Conservation (phyloP, 2,329 filamentous ascomycete species). For the Colletotrichum tropicicola region DNA sequence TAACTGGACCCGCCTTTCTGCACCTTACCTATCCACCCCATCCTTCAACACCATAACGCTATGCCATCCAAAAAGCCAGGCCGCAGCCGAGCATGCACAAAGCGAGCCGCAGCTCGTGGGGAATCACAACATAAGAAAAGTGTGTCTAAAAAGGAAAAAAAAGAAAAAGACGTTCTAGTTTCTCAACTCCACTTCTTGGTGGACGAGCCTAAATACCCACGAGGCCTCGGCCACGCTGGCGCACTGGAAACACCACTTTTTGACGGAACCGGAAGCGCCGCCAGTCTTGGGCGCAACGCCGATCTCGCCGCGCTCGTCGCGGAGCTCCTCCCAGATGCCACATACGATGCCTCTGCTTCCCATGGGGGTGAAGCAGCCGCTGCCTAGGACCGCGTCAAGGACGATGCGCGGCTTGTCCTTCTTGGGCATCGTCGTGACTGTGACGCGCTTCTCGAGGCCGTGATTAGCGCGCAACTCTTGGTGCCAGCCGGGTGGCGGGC, state of each 20-base stretch:
- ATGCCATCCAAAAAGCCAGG: conserved; percentile 10
- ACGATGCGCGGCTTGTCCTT: conserved; percentile 69
- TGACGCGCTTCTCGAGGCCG: conserved; percentile 83
- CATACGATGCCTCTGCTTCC: conserved; percentile 88
- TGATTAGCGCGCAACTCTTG: conserved; percentile 68
- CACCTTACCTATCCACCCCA: not conserved
- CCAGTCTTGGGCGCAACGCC: conserved; percentile 62
- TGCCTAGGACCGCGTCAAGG: conserved; percentile 85
- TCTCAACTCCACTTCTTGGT: conserved; percentile 61
- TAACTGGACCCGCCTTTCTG: not conserved
- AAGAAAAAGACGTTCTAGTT: conserved; percentile 33
- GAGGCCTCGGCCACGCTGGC: conserved; percentile 60
- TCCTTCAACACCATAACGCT: conserved; percentile 11
- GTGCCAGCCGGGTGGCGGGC: conserved; percentile 70
- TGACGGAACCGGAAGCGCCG: conserved; percentile 62
- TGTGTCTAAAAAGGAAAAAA: not conserved
- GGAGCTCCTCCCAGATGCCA: conserved; percentile 84
- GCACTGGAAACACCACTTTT: conserved; percentile 73
- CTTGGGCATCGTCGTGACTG: conserved; percentile 78
- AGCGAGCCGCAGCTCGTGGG: conserved; percentile 16
- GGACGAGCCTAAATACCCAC: conserved; percentile 65
- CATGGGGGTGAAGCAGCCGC: conserved; percentile 84
- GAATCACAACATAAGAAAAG: conserved; percentile 18
- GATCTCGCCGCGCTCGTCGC: conserved; percentile 66
- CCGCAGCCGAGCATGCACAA: conserved; percentile 15